Percentiles rank a stretch among this genome's conserved stretches.
Evolutionary conservation across 1,284 basidiomycete species (phyloP).

Genomic region (Sanghuangporus baumii): DNA sequence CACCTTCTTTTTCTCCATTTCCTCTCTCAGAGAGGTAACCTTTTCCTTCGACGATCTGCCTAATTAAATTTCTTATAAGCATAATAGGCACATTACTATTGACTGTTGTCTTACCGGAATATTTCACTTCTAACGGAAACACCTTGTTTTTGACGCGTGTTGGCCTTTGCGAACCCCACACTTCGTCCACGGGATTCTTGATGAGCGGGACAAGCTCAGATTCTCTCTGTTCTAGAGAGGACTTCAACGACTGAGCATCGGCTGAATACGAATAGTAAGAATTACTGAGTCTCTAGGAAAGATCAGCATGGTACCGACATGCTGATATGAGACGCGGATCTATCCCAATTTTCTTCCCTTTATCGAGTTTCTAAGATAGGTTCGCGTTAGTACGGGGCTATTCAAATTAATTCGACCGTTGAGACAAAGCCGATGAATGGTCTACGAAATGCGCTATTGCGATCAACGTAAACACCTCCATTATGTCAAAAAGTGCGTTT

Average conservation of each 20-base stretch:
- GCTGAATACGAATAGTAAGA: constrained; percentile 30
- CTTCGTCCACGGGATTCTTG: constrained; percentile 75
- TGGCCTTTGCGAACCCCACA: constrained; percentile 76
- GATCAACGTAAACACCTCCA: no score
- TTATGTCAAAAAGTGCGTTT: not conserved
- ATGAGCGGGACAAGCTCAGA: constrained; percentile 60
- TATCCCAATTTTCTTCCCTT: constrained; percentile 68
- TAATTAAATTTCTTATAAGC: constrained; percentile 16
- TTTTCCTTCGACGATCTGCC: constrained; percentile 69
- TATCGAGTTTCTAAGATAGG: constrained; percentile 50
- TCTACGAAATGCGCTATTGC: no score
- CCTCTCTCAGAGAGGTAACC: constrained; percentile 58
- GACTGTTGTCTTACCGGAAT: constrained; percentile 39
- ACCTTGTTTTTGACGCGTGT: constrained; percentile 65
- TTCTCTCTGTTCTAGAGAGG: constrained; percentile 43
- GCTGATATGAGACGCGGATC: constrained; percentile 75
- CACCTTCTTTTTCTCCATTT: constrained; percentile 58
- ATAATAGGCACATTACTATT: not conserved
- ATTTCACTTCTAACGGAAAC: constrained; percentile 67
- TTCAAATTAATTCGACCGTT: no score
- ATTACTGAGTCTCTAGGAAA: constrained; percentile 15
- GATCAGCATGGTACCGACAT: constrained; percentile 31
- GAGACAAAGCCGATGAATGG: no score
- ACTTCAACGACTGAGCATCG: constrained; percentile 53
- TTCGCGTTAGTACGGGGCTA: not conserved